Evolutionary conservation across 768 basidiomycete species (phyloP), one percentile per base, ranked within the genome.

Genomic region (Exsudoporus frostii): DNA sequence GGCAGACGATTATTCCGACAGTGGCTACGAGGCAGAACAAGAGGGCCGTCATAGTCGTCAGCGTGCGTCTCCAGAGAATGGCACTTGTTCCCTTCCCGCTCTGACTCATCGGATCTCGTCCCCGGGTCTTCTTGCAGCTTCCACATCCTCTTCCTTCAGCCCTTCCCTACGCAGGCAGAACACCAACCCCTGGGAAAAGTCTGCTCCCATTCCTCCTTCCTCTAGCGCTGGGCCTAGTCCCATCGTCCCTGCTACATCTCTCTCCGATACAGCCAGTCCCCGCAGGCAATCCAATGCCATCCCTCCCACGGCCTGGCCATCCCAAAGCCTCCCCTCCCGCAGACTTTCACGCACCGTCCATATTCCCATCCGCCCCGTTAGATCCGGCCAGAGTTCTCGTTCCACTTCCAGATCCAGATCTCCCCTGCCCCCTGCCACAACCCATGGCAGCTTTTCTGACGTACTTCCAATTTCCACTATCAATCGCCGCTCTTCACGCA

Each of bases 321-420:
- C 76, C 36, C 81, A 81, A 57, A 73, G 76, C 46, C 68, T 80
- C 52, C 68, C 86, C 53, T 88, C 88, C 49, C 89, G 90, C 59
- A 82, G 91, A n/a, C 77, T 93, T 54, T 93, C 90, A 24, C 86
- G 90, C 57, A 83, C 86, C 3, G 88, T 92, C 52, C 90, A 92
- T 64, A 89, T 91, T 48, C 81, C 85, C 48, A 71, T 78, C 37
- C 81, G 82, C 25, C 78, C 84, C 19, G 74, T 82, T 45, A 84
- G 75, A 49, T 92, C 92, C 50, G 85, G 82, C 29, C 85, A 88
- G 59, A 90, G 87, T 65, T 98, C 96, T 20, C 88, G 96, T 32
- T 97, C 94, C 9, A 93, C 90, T 19, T 98, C 96, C 50, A 86
- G 95, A 42, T 98, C 96, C 6, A 83, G 94, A 38, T 98, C 97